These are phyloP conservation scores for Trichocomaceae sp. DNA, from an alignment of 2,329 filamentous ascomycete genomes.

Conservation along the genomic window DNA sequence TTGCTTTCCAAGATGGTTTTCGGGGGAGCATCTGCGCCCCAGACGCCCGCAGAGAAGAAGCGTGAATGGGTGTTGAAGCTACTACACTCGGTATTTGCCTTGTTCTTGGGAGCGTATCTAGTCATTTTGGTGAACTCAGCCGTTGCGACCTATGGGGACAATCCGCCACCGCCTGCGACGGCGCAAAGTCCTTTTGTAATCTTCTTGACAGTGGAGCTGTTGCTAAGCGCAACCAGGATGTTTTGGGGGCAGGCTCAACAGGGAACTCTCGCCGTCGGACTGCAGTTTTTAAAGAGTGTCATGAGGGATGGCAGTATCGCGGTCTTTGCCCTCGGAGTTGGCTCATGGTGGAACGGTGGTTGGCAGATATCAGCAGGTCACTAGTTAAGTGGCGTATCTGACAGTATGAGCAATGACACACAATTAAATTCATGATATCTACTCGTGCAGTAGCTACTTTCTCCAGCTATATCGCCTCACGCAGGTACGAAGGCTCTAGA, in stretches of 20 bases:
- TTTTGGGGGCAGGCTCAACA: conserved; percentile 24
- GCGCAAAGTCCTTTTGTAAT: conserved; percentile 40
- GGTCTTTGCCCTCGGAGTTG: conserved; percentile 40
- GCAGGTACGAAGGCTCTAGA: background rate
- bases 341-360: conserved; percentile 34
- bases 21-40: conserved; percentile 32
- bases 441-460: background rate
- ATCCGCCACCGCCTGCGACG: conserved; percentile 40
- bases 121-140: conserved; percentile 32
- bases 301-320: conserved; percentile 40
- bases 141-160: conserved; percentile 32
- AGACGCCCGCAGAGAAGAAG: conserved; percentile 31
- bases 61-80: conserved; percentile 47
- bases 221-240: conserved; percentile 35
- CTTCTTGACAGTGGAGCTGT: conserved; percentile 43
- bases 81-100: conserved; percentile 52
- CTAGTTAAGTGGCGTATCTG: background rate
- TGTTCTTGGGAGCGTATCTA: conserved; percentile 51
- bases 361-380: conserved; percentile 19
- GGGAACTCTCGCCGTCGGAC: conserved; percentile 24
- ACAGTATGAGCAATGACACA: background rate
- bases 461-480: background rate
- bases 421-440: background rate
- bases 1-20: conserved; percentile 34
- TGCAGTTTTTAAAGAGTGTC: conserved; percentile 35